Conservation (phyloP, 345 rosid genomes). For the Ceriops tagal region DNA sequence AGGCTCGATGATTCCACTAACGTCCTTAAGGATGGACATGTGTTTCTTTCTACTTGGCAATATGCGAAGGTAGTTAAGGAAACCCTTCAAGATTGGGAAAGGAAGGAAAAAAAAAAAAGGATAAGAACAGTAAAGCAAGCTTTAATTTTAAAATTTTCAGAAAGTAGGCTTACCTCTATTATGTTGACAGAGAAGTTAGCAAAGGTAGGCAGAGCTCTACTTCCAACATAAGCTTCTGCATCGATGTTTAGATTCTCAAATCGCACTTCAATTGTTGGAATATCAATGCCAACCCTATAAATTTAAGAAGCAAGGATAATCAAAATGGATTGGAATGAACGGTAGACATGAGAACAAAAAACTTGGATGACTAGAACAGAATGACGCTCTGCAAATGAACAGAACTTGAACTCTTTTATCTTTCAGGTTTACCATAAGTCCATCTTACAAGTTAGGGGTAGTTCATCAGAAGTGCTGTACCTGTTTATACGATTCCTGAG, state of each 20-base stretch:
- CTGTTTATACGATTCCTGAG: slow-evolving; percentile 26
- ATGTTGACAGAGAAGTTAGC: slow-evolving; percentile 40
- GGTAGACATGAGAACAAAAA: background rate
- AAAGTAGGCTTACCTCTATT: slow-evolving; percentile 40
- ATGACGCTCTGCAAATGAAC: background rate
- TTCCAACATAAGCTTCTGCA: slow-evolving; percentile 58
- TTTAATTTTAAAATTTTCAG: too few species aligned
- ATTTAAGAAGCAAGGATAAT: background rate
- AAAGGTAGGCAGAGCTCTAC: slow-evolving; percentile 59
- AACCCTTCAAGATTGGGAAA: slow-evolving; percentile 1
- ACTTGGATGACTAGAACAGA: background rate
- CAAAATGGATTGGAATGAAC: background rate
- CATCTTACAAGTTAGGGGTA: background rate
- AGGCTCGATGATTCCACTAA: slow-evolving; percentile 61
- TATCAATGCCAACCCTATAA: slow-evolving; percentile 45
- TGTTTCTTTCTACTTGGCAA: slow-evolving; percentile 23
- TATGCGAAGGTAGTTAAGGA: slow-evolving; percentile 15
- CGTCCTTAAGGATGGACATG: slow-evolving; percentile 50
- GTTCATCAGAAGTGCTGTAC: background rate
- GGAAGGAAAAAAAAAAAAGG: too few species aligned
- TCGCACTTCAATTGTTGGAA: slow-evolving; percentile 50
- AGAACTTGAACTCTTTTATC: too few species aligned
- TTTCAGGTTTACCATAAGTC: too few species aligned
- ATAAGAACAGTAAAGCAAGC: background rate
- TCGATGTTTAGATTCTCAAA: slow-evolving; percentile 44